Percentiles rank a stretch among this genome's conserved stretches.
These are phyloP conservation scores for Aspergillus steynii DNA, from an alignment of 495 filamentous ascomycete genomes.

Conservation along the genomic window DNA sequence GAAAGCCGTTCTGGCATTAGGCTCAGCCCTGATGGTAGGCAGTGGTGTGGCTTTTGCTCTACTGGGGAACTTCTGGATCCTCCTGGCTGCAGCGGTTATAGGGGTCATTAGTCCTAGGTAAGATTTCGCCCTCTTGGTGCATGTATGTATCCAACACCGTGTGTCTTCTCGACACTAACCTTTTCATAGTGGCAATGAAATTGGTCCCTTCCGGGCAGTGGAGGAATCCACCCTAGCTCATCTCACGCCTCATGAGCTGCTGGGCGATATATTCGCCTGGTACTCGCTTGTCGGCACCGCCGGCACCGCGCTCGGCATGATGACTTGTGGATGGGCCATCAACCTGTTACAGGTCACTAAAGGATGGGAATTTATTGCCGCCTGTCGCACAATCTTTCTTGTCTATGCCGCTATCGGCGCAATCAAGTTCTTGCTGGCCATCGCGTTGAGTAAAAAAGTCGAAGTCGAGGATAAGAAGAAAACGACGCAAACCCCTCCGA, in stretches of 20 bases:
- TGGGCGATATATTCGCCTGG: slow-evolving; percentile 81
- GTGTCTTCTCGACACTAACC: background rate
- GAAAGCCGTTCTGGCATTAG: slow-evolving; percentile 65
- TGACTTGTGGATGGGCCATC: slow-evolving; percentile 66
- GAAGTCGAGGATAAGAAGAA: slow-evolving; percentile 47
- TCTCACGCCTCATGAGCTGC: slow-evolving; percentile 57
- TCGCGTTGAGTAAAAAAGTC: slow-evolving; percentile 58
- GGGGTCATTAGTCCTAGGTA: slow-evolving; percentile 79
- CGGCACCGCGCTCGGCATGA: slow-evolving; percentile 64
- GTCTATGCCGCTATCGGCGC: slow-evolving; percentile 66
- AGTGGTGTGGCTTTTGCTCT: slow-evolving; percentile 70
- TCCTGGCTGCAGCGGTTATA: slow-evolving; percentile 71
- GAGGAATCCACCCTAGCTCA: slow-evolving; percentile 82
- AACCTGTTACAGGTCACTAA: slow-evolving; percentile 47
- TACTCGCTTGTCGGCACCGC: slow-evolving; percentile 68
- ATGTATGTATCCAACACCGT: background rate
- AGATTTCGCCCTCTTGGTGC: background rate
- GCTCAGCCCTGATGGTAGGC: slow-evolving; percentile 65
- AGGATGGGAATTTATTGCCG: slow-evolving; percentile 55
- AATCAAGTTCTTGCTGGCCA: slow-evolving; percentile 62
- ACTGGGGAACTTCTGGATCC: slow-evolving; percentile 69
- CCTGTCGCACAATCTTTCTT: slow-evolving; percentile 71
- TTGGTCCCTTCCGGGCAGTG: slow-evolving; percentile 81
- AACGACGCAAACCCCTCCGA: slow-evolving; percentile 13
- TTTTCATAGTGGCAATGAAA: slow-evolving; percentile 64